Evolutionary conservation across 208 protist species (phyloP).

Genomic region (Acanthamoeba royreba): DNA sequence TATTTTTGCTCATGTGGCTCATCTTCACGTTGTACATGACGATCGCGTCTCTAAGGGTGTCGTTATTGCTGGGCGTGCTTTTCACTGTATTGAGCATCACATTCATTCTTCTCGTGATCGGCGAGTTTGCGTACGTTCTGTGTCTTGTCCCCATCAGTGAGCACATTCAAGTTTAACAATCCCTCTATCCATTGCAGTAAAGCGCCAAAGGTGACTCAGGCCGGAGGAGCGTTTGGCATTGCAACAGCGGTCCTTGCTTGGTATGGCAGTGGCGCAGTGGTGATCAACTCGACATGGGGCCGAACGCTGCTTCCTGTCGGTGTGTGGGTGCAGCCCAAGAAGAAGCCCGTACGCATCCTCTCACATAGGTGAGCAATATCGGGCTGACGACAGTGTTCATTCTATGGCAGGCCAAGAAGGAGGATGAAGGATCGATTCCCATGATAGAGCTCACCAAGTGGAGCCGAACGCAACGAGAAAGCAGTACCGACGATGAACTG

Average conservation of each 20-base stretch:
- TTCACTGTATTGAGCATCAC: background rate
- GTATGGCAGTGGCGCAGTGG: background rate
- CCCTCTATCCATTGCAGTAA: background rate
- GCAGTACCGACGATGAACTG: background rate
- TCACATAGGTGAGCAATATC: too few species aligned
- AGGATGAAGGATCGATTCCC: background rate
- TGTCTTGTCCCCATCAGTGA: background rate
- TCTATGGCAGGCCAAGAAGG: background rate
- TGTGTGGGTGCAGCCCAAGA: slow-evolving; percentile 22
- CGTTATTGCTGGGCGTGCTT: background rate
- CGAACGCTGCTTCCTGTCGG: slow-evolving; percentile 1
- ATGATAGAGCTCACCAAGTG: background rate
- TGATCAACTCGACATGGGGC: slow-evolving; percentile 33
- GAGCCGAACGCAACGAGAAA: too few species aligned
- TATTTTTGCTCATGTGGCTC: slow-evolving; percentile 23
- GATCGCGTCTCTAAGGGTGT: background rate
- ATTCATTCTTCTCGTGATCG: background rate
- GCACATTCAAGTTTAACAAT: too few species aligned
- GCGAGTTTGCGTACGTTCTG: background rate
- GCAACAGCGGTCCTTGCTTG: background rate
- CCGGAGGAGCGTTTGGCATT: background rate
- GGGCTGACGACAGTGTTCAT: background rate
- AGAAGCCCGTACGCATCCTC: background rate
- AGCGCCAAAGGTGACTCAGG: background rate
- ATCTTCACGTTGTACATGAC: slow-evolving; percentile 42